Evolutionary conservation across 768 basidiomycete species (phyloP).

Genomic region (Termitomyces sp.): DNA sequence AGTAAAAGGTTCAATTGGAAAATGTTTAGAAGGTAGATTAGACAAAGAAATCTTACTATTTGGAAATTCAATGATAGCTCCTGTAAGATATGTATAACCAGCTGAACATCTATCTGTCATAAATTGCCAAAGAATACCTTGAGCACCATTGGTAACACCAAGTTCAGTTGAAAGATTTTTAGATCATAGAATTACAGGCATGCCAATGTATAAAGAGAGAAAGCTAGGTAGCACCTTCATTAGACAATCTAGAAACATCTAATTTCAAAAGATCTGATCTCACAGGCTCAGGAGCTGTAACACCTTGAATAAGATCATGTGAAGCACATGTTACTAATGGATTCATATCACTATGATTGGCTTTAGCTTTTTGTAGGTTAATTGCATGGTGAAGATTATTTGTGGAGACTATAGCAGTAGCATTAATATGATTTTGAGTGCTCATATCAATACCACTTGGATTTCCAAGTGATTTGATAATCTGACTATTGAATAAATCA

Average conservation of each 20-base stretch:
- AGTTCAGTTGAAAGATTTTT: slow-evolving; percentile 26
- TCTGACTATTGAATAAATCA: too few relatives aligned
- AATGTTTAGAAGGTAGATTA: not conserved
- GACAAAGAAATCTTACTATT: not conserved
- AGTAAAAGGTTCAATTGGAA: not conserved
- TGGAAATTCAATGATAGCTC: too few relatives aligned
- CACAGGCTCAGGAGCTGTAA: not conserved
- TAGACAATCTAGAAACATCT: not conserved
- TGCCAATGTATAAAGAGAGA: slow-evolving; percentile 22
- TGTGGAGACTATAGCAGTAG: not conserved
- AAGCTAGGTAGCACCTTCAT: not conserved
- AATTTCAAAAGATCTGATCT: not conserved
- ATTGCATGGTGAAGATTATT: not conserved
- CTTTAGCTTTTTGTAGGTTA: not conserved
- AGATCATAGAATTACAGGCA: slow-evolving; percentile 24
- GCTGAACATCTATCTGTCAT: slow-evolving; percentile 4
- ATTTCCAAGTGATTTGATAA: not conserved
- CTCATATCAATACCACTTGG: slow-evolving; percentile 12
- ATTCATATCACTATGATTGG: not conserved
- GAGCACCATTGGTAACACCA: too few relatives aligned
- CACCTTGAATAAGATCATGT: not conserved
- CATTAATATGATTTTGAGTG: not conserved
- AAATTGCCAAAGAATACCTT: slow-evolving; percentile 11
- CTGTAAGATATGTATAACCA: not conserved
- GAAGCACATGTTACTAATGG: not conserved